Base-by-base conservation (phyloP, 75 land plant species). In the Pinus tabuliformis region DNA sequence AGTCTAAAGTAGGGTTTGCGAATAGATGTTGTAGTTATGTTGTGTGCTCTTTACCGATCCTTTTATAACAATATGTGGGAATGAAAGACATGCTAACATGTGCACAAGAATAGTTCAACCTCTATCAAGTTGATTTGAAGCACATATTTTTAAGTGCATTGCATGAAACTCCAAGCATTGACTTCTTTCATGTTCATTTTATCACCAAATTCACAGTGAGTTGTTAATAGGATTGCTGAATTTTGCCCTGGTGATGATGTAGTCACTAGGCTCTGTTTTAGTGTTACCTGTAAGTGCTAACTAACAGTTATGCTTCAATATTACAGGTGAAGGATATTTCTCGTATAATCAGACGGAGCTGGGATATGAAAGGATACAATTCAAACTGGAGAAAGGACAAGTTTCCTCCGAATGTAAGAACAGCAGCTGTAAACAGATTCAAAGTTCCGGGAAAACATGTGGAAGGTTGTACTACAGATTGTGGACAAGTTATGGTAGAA, bases 301-400 rank as follows among this genome's bases (percentile, higher is more conserved):
- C 52, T 68, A 3, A 68, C 12, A 3, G 21, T 68, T 68, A n/a
- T 39, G 22, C 22, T 68, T 37, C 5, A 18, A 17, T 42, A 20
- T 64, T 18, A 1, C 71, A 68, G 71, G 71, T 68, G 20, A 42
- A 68, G 42, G 42, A 42, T 20, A 12, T 42, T 8, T 42, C 71
- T 68, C 71, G 71, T 39, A 13, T 37, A 68, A 42, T 68, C 42
- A 68, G 20, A 68, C 52, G 42, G 71, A n/a, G 0, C 11, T 68
- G 71, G 71, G 52, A 24, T 39, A 68, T 9, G 3, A 68, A 68
- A 68, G 22, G 22, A 52, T 37, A 68, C 71, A 68, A 68, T 68
- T 45, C 37, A 3, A 42, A 21, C 49, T 68, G 71, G 71, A 68
- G 49, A 68, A 68, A 68, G 52, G 71, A 68, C 52, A 68, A 68